A percentile compares a stretch with the other conserved stretches of the same genome.
Evolutionary conservation across 2,329 filamentous ascomycete genomes (phyloP).

Genomic region (Alternaria consortialis): DNA sequence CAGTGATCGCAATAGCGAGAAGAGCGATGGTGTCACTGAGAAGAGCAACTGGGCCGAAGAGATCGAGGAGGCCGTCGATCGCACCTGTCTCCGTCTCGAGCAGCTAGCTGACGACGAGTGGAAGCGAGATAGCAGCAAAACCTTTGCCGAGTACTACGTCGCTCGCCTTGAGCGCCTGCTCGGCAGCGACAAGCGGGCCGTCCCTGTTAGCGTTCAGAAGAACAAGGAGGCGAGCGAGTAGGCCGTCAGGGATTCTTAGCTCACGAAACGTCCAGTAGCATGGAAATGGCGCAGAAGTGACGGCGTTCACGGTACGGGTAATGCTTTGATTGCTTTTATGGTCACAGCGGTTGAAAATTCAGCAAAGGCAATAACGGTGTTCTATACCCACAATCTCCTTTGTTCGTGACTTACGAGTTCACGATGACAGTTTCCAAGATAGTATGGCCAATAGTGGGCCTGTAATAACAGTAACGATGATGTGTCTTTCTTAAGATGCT

Average conservation of each 20-base stretch:
- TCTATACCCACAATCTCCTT: conserved; percentile 7
- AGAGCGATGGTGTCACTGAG: conserved; percentile 42
- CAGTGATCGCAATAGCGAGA: conserved; percentile 23
- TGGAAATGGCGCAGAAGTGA: background rate
- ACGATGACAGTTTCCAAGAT: background rate
- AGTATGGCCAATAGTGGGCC: background rate
- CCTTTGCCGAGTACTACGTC: conserved; percentile 38
- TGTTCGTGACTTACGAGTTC: background rate
- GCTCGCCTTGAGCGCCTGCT: conserved; percentile 36
- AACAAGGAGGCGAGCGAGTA: background rate
- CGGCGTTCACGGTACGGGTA: background rate
- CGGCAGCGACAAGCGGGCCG: conserved; percentile 19
- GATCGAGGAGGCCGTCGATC: conserved; percentile 37
- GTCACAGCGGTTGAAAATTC: background rate
- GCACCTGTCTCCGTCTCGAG: conserved; percentile 35
- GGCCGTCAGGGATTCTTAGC: background rate
- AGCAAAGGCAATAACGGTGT: conserved; percentile 2
- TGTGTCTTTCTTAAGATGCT: background rate
- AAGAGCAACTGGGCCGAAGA: conserved; percentile 48
- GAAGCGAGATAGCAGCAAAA: conserved; percentile 25
- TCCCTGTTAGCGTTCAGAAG: conserved; percentile 30
- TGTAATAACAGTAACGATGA: conserved; percentile 2
- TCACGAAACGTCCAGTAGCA: background rate
- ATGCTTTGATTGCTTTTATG: background rate
- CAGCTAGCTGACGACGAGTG: conserved; percentile 46